A percentile compares a stretch with the other conserved stretches of the same genome.
Evolutionary conservation across 768 basidiomycete genomes (phyloP).

Genomic region (Sporobolomyces phaffii): DNA sequence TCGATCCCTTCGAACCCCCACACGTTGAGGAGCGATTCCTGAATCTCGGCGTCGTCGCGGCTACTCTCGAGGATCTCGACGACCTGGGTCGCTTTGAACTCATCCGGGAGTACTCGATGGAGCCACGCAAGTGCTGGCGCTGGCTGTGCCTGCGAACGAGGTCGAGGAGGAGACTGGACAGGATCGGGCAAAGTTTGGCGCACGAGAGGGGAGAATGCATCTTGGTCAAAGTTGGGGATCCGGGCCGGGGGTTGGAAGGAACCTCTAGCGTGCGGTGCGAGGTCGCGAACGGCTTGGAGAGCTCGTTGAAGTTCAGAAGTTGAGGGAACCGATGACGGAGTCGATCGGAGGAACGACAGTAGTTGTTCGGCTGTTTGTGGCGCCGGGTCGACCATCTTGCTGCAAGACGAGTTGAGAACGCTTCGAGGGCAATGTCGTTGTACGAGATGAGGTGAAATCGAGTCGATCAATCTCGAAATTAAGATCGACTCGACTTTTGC

Average conservation of each 20-base stretch:
- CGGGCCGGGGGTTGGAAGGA: neutral
- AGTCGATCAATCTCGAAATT: neutral
- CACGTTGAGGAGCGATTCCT: constrained; percentile 68
- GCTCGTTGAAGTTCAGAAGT: constrained; percentile 1
- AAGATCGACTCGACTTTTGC: too few species aligned
- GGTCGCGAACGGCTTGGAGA: constrained; percentile 6
- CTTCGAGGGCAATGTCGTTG: neutral
- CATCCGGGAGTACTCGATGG: constrained; percentile 7
- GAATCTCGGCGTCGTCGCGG: constrained; percentile 60
- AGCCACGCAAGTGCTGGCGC: constrained; percentile 16
- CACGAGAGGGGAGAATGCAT: constrained; percentile 16
- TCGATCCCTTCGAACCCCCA: constrained; percentile 81
- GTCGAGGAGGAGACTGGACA: neutral
- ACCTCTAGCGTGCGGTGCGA: neutral
- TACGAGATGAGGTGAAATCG: neutral
- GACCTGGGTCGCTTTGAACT: neutral
- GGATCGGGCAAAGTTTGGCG: neutral
- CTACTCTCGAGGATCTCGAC: constrained; percentile 25
- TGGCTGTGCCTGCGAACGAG: neutral
- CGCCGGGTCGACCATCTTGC: neutral
- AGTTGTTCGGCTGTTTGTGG: neutral
- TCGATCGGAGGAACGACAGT: neutral
- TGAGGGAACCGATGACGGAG: neutral
- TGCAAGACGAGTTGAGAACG: neutral
- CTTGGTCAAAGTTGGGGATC: constrained; percentile 5